Conservation (phyloP, 495 filamentous ascomycete species). For the Penicillium flavigenum region DNA sequence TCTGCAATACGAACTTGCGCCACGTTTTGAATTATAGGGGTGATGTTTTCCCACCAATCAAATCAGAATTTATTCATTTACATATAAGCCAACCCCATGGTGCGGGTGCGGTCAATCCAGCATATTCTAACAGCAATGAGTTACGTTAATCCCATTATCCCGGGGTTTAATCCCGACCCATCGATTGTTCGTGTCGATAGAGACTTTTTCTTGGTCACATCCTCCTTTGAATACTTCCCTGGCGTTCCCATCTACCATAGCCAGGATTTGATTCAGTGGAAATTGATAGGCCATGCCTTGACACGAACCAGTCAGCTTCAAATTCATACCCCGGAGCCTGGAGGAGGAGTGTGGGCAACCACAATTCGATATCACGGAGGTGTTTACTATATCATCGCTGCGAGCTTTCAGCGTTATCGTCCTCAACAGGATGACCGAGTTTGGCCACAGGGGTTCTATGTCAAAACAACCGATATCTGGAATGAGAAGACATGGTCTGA, state of each 20-base stretch:
- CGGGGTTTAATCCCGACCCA: constrained; percentile 46
- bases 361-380: constrained; percentile 43
- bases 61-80: constrained; percentile 10
- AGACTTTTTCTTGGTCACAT: constrained; percentile 48
- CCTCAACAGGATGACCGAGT: constrained; percentile 45
- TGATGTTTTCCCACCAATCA: constrained; percentile 27
- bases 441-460: constrained; percentile 49
- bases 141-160: constrained; percentile 38
- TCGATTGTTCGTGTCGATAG: constrained; percentile 38
- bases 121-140: constrained; percentile 11
- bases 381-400: constrained; percentile 43
- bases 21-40: not conserved
- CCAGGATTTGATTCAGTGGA: constrained; percentile 47
- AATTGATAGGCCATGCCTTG: constrained; percentile 55
- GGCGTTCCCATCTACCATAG: constrained; percentile 49
- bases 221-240: constrained; percentile 50
- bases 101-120: constrained; percentile 13
- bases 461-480: constrained; percentile 49
- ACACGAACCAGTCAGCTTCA: constrained; percentile 59
- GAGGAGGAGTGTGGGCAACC: constrained; percentile 48
- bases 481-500: constrained; percentile 48
- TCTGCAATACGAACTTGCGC: not conserved
- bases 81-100: constrained; percentile 21
- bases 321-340: constrained; percentile 55
- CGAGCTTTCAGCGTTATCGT: constrained; percentile 42